Evolutionary conservation across 2,329 filamentous ascomycete species (phyloP), one percentile per base, ranked within the genome.

Genomic region (Trichoderma guizhouense): DNA sequence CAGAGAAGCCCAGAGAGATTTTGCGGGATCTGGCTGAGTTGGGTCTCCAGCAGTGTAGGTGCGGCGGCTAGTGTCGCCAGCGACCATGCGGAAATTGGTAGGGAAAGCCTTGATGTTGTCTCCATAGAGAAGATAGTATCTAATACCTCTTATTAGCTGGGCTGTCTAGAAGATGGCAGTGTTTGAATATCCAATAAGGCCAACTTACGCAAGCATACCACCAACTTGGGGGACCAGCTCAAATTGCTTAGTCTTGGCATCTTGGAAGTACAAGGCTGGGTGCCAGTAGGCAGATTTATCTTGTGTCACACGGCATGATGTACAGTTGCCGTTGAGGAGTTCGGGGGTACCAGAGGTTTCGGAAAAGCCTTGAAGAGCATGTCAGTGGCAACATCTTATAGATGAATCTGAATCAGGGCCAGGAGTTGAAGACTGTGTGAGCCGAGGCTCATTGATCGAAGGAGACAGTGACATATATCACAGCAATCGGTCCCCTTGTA

Each of bases 231-330:
- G 82, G 60, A 97, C 93, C 71, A 92, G 81, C 76, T 92, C 88
- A 65, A 89, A 89, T 71, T 89, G 84, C 71, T 91, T 89, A 75
- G 92, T 91, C 14, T 82, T 78, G 6, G 79, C 79, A 77, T 94
- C 88, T 78, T 90, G 82, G 81, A 97, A 97, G 83, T 95, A 95
- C 74, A 97, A 79, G 2, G 88, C 83, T 1, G 94, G 94, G 67
- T 90, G 89, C 93, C 94, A 97, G 84, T 97, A 97, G 36, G 90
- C 90, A n/a, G 93, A 97, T 83, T 90, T 92, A 82, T 97, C 94
- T 82, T 95, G 86, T 47, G 85, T 89, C 55, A 97, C 92, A 71
- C 87, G 89, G 79, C 94, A 97, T 12, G 93, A 95, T 1, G 93
- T 96, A 83, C 94, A 97, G 74, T 89, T 83, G 60, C 87, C 90